Percentiles rank a stretch among this genome's conserved stretches.
These are phyloP conservation scores for Pythium periplocum DNA, from an alignment of 352 stramenopile genomes.

Conservation along the genomic window DNA sequence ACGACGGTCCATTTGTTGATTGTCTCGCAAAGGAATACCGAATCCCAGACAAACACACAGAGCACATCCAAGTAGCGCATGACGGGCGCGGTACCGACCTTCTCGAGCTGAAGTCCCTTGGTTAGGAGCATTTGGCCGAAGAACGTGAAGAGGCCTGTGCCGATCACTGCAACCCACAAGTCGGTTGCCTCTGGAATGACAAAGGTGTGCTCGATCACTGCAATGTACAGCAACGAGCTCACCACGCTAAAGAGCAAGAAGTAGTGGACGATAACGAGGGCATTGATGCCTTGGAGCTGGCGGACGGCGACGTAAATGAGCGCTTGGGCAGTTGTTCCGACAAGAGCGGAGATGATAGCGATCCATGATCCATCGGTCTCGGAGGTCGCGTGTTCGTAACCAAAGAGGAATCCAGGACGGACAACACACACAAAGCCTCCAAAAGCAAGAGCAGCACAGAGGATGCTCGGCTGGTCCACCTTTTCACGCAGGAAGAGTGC, in stretches of 20 bases:
- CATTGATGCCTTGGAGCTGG: constrained; percentile 16
- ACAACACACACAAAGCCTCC: too few relatives aligned
- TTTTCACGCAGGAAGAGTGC: too few relatives aligned
- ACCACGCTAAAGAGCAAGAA: constrained; percentile 18
- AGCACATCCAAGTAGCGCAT: constrained; percentile 84
- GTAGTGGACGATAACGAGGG: constrained; percentile 23
- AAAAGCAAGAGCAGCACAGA: too few relatives aligned
- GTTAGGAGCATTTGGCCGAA: constrained; percentile 66
- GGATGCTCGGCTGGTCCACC: too few relatives aligned
- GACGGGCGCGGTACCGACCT: constrained; percentile 70
- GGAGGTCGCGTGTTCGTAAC: neutral
- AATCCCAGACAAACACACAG: constrained; percentile 77
- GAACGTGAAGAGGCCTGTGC: constrained; percentile 63
- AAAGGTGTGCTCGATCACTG: constrained; percentile 21
- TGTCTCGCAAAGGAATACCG: constrained; percentile 16
- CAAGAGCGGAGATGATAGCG: constrained; percentile 1
- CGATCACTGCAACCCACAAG: constrained; percentile 44
- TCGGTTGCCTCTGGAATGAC: constrained; percentile 29
- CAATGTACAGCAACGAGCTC: constrained; percentile 8
- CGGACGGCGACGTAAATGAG: constrained; percentile 16
- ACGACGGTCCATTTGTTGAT: constrained; percentile 22
- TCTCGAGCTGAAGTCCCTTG: constrained; percentile 79
- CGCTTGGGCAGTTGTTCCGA: constrained; percentile 12
- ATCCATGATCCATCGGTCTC: constrained; percentile 3
- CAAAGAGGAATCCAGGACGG: neutral